Evolutionary conservation across 2,329 filamentous ascomycete genomes (phyloP).

Genomic region (Chaetoscypha palmicola): DNA sequence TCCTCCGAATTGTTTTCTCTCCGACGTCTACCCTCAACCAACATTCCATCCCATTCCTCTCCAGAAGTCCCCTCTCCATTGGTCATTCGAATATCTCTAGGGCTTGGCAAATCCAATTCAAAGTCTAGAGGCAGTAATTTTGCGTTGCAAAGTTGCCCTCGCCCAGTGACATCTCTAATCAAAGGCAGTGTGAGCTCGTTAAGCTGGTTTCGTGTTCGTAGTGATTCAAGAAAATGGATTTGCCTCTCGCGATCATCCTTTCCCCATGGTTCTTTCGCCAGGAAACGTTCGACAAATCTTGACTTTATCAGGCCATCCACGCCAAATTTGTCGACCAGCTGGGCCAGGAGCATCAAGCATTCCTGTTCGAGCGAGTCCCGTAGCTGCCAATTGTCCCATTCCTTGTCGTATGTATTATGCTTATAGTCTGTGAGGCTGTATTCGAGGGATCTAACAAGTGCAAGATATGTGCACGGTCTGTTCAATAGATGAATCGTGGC

Average conservation of each 20-base stretch:
- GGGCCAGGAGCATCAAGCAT: slow-evolving; percentile 49
- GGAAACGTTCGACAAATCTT: slow-evolving; percentile 64
- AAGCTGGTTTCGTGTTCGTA: slow-evolving; percentile 23
- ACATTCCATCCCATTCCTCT: slow-evolving; percentile 26
- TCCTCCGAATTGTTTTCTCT: slow-evolving; percentile 56
- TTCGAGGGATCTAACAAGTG: slow-evolving; percentile 54
- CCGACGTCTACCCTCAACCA: slow-evolving; percentile 31
- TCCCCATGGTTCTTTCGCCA: slow-evolving; percentile 67
- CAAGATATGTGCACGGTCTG: slow-evolving; percentile 32
- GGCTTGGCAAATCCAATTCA: slow-evolving; percentile 39
- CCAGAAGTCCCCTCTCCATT: slow-evolving; percentile 44
- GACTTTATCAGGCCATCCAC: slow-evolving; percentile 52
- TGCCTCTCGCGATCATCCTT: slow-evolving; percentile 44
- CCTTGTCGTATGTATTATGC: slow-evolving; percentile 45
- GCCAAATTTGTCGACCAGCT: slow-evolving; percentile 48
- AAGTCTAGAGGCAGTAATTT: slow-evolving; percentile 23
- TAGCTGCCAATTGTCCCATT: slow-evolving; percentile 57
- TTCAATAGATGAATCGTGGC: slow-evolving; percentile 23
- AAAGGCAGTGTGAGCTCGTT: slow-evolving; percentile 41
- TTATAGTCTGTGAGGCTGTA: slow-evolving; percentile 44
- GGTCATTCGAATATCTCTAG: slow-evolving; percentile 36
- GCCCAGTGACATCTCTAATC: slow-evolving; percentile 25
- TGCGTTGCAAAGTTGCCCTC: slow-evolving; percentile 23
- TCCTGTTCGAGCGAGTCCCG: slow-evolving; percentile 56
- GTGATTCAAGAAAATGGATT: slow-evolving; percentile 41